Evolutionary conservation across 139 green algal genomes (phyloP), one percentile per base, ranked within the genome.

Genomic region (Yamagishiella unicocca): DNA sequence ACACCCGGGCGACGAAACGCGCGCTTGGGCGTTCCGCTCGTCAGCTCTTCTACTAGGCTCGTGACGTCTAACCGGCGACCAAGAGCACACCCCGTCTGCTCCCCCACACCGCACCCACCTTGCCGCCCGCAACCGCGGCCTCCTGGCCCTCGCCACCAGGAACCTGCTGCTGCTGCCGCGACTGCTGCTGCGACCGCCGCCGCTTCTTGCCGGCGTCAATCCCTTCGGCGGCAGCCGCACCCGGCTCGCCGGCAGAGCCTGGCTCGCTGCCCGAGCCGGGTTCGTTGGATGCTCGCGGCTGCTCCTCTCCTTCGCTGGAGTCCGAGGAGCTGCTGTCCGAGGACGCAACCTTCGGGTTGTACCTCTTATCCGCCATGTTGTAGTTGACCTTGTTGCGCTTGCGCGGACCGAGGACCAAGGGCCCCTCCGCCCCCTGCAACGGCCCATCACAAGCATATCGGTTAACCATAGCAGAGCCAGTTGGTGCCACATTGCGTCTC

Each of bases 331-430:
- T 43, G 70, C 29, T n/a, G 22, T 46, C n/a, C 29, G 37, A 29
- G 50, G 4, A 42, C 38, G 37, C 29, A 6, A 79, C 22, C 46
- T 82, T 43, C 33, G 14, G 2, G 25, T 31, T 7, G 40, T 67
- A 61, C 38, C 24, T 21, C 66, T 58, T 55, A 22, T 38, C 14
- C 9, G 78, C 61, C 10, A 90, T 33, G 54, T 76, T 76, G 88
- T 97, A 96, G 88, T 94, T 91, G 19, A 97, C 76, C 42, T 83
- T 12, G 50, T 88, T 91, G 70, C 92, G 90, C 46, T 83, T 84
- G 40, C 93, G 90, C 4, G 90, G 93, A 25, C 89, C 89, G 46
- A 94, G 77, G 4, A 90, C 31, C 71, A 87, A 33, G 2, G 84
- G 78, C 0, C 54, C 77, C 21, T 58, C 42, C 25, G 43, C 37